Evolutionary conservation across 2,329 filamentous ascomycete species (phyloP), one percentile per base, ranked within the genome.

Genomic region (Annulohypoxylon truncatum): DNA sequence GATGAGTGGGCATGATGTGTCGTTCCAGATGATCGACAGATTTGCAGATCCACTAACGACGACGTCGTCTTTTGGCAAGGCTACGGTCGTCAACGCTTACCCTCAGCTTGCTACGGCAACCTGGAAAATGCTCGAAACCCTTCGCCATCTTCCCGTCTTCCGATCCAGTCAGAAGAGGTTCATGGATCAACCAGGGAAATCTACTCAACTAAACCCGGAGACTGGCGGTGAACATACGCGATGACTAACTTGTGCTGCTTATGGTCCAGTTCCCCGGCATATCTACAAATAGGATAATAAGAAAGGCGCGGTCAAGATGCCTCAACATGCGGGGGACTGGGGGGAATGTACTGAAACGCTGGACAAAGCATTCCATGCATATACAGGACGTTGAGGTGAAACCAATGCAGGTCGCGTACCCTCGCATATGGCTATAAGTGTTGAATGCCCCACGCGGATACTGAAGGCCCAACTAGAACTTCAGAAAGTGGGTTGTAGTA

Each of bases 51-150:
- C 66, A 68, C 61, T 53, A 47, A 52, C 63, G 59, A 60, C 66
- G 62, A 71, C 67, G 64, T 74, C 70, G 62, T 44, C 58, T 69
- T 72, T 67, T 56, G 61, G 70, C 71, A 58, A 73, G 72, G 71
- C 73, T 74, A 56, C 33, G 18, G 48, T 69, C 28, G 40, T 61
- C 22, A 38, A 66, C 4, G 29, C 50, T 31, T 44, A 38, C 20
- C 50, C 31, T 58, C 48, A 48, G 55, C 67, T 63, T 40, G 51
- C 22, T 54, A 65, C 42, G 22, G 33, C 58, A 53, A 28, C 40
- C 44, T 52, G 26, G 56, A 29, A 57, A 48, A 15, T 35, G 40
- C 47, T 60, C 29, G 47, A 68, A 64, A 46, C 44, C 31, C 22
- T 40, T 35, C 20, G 26, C 33, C 20, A 53, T 52, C 46, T 44